Conservation (phyloP, 306 rosid genomes). For the Alnus rubra region DNA sequence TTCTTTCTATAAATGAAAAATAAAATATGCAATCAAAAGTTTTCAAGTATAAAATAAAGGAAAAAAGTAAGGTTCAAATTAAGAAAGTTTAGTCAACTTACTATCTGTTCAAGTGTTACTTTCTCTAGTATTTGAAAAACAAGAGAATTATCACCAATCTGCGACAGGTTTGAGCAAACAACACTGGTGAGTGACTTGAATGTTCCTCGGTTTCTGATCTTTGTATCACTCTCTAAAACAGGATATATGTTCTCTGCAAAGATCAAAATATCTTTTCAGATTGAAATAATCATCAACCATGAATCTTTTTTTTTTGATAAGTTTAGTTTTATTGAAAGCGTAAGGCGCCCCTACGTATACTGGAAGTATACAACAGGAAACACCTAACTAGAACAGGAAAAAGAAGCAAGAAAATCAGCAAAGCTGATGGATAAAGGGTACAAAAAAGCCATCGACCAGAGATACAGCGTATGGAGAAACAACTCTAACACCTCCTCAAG, state of each 20-base stretch:
- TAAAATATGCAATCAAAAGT: neutral
- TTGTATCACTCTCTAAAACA: constrained; percentile 39
- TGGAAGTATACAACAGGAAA: no score
- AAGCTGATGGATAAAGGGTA: no score
- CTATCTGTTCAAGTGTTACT: constrained; percentile 57
- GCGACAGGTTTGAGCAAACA: constrained; percentile 51
- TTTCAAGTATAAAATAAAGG: neutral
- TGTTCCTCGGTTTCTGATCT: constrained; percentile 29
- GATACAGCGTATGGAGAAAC: no score
- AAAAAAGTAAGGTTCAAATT: neutral
- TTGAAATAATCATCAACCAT: neutral
- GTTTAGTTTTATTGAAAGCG: no score
- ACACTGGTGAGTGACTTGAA: constrained; percentile 47
- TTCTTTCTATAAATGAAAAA: neutral
- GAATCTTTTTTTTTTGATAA: no score
- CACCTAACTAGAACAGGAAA: no score
- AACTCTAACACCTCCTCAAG: no score
- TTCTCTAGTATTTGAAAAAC: constrained; percentile 58
- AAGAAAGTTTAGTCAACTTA: constrained; percentile 37
- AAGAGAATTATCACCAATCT: constrained; percentile 69
- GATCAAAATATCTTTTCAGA: neutral
- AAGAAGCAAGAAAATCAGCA: no score
- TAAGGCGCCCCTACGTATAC: no score
- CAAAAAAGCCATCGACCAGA: no score
- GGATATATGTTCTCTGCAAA: constrained; percentile 47